Percentiles rank a stretch among this genome's conserved stretches.
These are phyloP conservation scores for Zoysia japonica DNA, from an alignment of 176 grass and related monocot species.

Conservation along the genomic window DNA sequence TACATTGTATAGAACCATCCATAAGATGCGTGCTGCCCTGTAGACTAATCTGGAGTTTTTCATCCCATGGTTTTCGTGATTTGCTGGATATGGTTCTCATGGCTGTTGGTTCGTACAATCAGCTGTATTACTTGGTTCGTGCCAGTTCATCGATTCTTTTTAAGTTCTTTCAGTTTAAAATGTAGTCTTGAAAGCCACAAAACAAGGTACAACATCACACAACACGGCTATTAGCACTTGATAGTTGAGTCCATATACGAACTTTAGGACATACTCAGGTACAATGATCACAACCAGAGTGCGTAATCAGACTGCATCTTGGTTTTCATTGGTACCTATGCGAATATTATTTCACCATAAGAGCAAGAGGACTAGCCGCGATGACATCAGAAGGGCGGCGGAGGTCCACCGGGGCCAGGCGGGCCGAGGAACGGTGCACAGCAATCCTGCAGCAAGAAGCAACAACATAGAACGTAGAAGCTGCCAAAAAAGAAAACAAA, in stretches of 20 bases:
- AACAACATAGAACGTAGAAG: constrained; percentile 52
- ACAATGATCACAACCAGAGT: background rate
- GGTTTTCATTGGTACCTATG: no score
- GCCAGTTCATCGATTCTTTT: background rate
- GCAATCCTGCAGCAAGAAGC: constrained; percentile 54
- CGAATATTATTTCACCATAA: constrained; percentile 11
- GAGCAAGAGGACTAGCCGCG: background rate
- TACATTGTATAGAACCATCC: constrained; percentile 52
- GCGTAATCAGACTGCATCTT: background rate
- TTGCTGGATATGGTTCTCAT: constrained; percentile 21
- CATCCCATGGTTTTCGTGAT: background rate
- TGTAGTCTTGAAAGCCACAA: background rate
- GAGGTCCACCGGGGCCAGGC: constrained; percentile 37
- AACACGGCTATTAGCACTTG: background rate
- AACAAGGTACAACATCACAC: background rate
- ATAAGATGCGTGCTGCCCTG: constrained; percentile 35
- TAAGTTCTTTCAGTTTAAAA: no score
- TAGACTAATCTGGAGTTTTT: constrained; percentile 28
- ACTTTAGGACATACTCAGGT: background rate
- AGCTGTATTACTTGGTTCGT: background rate
- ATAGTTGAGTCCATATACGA: background rate
- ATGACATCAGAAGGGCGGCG: constrained; percentile 37
- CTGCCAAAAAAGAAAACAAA: background rate
- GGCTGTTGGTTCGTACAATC: background rate
- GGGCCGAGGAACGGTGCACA: constrained; percentile 36